Percentiles rank a stretch among this genome's conserved stretches.
These are phyloP conservation scores for Plenodomus biglobosus DNA, from an alignment of 2,329 filamentous ascomycete species.

Conservation along the genomic window DNA sequence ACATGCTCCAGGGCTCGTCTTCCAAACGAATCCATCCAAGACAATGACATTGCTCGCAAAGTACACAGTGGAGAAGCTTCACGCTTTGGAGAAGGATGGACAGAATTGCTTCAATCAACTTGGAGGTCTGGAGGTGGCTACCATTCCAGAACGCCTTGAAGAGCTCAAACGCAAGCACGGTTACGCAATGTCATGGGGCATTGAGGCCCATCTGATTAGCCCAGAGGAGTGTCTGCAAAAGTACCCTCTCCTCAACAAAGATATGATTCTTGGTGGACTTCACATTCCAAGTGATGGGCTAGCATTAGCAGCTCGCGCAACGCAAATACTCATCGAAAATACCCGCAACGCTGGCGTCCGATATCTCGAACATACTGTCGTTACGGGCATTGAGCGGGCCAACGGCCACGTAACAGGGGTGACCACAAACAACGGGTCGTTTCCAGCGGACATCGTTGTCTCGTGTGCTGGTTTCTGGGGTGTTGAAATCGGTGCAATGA, in stretches of 20 bases:
- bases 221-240: constrained; percentile 55
- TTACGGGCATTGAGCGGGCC: constrained; percentile 58
- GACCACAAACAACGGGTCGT: constrained; percentile 50
- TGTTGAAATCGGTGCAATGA: constrained; percentile 65
- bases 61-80: constrained; percentile 64
- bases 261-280: constrained; percentile 59
- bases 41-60: constrained; percentile 61
- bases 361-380: constrained; percentile 59
- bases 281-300: constrained; percentile 64
- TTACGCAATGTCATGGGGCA: constrained; percentile 62
- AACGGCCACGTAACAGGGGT: constrained; percentile 60
- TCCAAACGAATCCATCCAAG: constrained; percentile 62
- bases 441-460: constrained; percentile 62
- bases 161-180: constrained; percentile 66
- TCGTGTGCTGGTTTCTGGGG: constrained; percentile 69
- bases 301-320: constrained; percentile 62
- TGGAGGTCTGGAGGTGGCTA: constrained; percentile 64
- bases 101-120: constrained; percentile 63
- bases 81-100: constrained; percentile 51
- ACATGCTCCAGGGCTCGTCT: constrained; percentile 65
- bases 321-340: constrained; percentile 61
- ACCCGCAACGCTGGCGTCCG: constrained; percentile 60
- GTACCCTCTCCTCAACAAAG: constrained; percentile 59
- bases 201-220: constrained; percentile 57
- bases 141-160: constrained; percentile 59